phyloP scores from a whole-genome alignment of 306 rosid species.

The Pyrus communis region DNA sequence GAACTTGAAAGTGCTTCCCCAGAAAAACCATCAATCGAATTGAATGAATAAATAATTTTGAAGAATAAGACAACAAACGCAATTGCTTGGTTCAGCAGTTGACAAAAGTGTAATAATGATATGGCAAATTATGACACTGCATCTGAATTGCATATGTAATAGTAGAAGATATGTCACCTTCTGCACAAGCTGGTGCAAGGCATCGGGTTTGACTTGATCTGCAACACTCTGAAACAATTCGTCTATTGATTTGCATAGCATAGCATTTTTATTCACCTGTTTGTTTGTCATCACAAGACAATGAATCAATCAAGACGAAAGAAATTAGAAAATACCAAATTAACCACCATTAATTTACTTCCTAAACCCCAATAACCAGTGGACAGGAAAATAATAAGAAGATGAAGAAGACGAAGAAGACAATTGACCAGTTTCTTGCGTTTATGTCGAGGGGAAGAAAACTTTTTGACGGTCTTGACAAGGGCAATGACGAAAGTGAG shows the following conservation, averaged over 20 bases:
- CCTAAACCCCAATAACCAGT: not conserved
- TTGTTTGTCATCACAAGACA: not conserved
- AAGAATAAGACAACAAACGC: not conserved
- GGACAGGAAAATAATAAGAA: not conserved
- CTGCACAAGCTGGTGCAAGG: slow-evolving; percentile 47
- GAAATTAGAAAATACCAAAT: not conserved
- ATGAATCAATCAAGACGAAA: not conserved
- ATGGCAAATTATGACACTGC: not conserved
- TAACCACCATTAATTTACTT: not conserved
- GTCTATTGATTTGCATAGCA: slow-evolving; percentile 59
- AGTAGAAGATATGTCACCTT: slow-evolving; percentile 41
- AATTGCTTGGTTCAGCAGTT: not conserved
- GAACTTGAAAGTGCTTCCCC: not conserved
- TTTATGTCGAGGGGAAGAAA: slow-evolving; percentile 72
- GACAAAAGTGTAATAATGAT: not conserved
- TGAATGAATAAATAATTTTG: not conserved
- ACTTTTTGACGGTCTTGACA: slow-evolving; percentile 57
- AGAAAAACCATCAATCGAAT: not conserved
- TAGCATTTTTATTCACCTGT: slow-evolving; percentile 75
- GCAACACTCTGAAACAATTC: slow-evolving; percentile 54
- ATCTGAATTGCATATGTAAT: not conserved
- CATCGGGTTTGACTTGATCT: slow-evolving; percentile 40
- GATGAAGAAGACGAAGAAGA: not conserved
- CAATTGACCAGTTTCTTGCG: slow-evolving; percentile 61
- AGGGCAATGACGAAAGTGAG: slow-evolving; percentile 72